Base-by-base conservation (phyloP, 352 stramenopile species). In the Bremia lactucae region DNA sequence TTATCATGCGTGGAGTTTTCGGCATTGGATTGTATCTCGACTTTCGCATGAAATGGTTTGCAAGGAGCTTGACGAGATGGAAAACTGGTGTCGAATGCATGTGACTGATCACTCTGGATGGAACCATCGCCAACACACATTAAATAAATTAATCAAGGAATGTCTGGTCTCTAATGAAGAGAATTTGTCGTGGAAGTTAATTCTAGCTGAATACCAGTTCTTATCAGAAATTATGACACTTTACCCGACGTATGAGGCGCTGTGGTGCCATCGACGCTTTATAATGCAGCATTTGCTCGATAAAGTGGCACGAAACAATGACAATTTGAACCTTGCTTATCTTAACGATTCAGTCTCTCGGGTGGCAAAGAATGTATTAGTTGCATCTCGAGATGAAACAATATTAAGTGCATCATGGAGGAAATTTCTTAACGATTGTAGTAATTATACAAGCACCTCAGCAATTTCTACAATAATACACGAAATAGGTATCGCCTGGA, bases 1-100 rank as follows among this genome's bases (percentile, higher is more conserved):
- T 47, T 91, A 91, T 39, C 75, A 88, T 53, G 75, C 79, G 16
- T 91, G 79, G 79, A 88, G 75, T 44, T 89, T 83, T 45, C 73
- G 79, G 6, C 78, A 88, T 45, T 87, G 73, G 69, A 61, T 88
- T 28, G 62, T 80, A 31, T 76, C 56, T 9, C 46, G 59, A 8
- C 49, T 81, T n/a, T 21, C 52, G 0, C 18, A 49, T 0, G 36
- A 52, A 0, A 37, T 63, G 36, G 46, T 69, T 2, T 39, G 49
- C 1, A n/a, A 31, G n/a, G 79, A 91, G 42, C 52, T 91, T 0
- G 36, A 49, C 8, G 31, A 31, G 3, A 88, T 83, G 68, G 28
- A 59, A 23, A 26, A 35, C 4, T 91, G 76, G 75, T 88, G 73
- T 43, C 42, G 62, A 55, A 65, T 50, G 10, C 79, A 91, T 38